Base-by-base conservation (phyloP, 192 early-diverging fungal species). In the Fimicolochytrium jonesii region DNA sequence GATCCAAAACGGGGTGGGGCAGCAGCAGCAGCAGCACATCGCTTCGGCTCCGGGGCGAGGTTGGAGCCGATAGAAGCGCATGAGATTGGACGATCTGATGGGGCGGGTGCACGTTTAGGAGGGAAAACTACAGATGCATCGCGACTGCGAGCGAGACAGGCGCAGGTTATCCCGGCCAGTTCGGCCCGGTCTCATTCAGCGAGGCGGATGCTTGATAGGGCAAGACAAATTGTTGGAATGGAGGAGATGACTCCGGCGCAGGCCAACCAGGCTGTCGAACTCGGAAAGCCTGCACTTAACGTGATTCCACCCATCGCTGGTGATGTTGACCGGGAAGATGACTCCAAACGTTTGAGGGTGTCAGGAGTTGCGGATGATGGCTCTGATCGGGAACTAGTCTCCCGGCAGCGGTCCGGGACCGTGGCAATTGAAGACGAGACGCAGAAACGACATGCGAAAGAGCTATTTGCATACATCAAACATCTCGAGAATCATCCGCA, bases 381-480 rank as follows among this genome's bases (percentile, higher is more conserved):
- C 55, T 18, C 22, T 25, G 13, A 57, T n/a, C n/a, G 18, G 18
- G 15, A 39, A 46, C 13, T 13, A 56, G 36, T 35, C 20, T 17
- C 2, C 23, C 13, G 39, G 26, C 41, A 26, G 36, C 33, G 13
- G 11, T 28, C 41, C 18, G 25, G 6, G 42, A 50, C 47, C 15
- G 15, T 25, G 4, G 20, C 35, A 47, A 30, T 11, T 52, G 11
- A 45, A 39, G 10, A 59, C 60, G 35, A 46, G n/a, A 30, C 10
- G 23, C 18, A 51, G 10, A 13, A 11, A 48, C 30, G 6, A 53
- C 20, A 49, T 4, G 20, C 39, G 5, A 41, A 62, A 18, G 58
- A 52, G 30, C 73, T 70, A 10, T 77, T 83, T 47, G 44, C 63
- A 1, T 81, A 73, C 60, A 71, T 81, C 49, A 49, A 73, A 32